Evolutionary conservation across 1,284 basidiomycete genomes (phyloP).

Genomic region (Kalmanozyma brasiliensis): DNA sequence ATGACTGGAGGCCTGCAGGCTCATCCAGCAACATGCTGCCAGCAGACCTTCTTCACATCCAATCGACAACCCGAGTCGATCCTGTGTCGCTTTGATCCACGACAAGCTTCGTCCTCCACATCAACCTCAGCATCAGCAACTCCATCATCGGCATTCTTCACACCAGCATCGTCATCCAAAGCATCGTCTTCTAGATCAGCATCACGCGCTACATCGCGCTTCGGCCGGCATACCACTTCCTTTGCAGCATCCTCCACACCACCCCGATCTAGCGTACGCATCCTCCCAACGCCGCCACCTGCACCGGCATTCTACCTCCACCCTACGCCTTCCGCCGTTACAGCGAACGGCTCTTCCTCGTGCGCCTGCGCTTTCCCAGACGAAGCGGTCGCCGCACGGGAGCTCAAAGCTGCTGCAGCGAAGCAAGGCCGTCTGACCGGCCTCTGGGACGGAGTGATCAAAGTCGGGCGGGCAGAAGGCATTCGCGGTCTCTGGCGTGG

Average conservation of each 20-base stretch:
- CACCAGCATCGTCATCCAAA: conserved; percentile 38
- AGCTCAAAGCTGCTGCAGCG: conserved; percentile 42
- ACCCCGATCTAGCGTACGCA: conserved; percentile 41
- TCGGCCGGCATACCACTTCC: conserved; percentile 31
- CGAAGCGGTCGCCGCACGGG: conserved; percentile 32
- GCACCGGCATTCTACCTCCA: conserved; percentile 39
- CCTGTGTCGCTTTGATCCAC: conserved; percentile 67
- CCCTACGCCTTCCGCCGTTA: conserved; percentile 27
- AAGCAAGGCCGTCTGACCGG: conserved; percentile 56
- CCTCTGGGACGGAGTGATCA: conserved; percentile 62
- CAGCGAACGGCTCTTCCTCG: conserved; percentile 45
- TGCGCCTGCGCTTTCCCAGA: conserved; percentile 52
- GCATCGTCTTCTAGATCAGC: conserved; percentile 49
- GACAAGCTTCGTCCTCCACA: conserved; percentile 33
- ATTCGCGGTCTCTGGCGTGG: conserved; percentile 65
- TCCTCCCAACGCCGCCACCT: conserved; percentile 43
- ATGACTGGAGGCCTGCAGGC: conserved; percentile 24
- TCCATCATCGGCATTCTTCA: conserved; percentile 56
- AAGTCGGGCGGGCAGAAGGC: conserved; percentile 60
- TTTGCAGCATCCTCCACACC: conserved; percentile 25
- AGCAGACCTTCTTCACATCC: conserved; percentile 66
- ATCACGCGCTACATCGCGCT: conserved; percentile 37
- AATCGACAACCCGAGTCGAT: conserved; percentile 54
- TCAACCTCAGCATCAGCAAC: conserved; percentile 17
- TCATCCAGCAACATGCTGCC: conserved; percentile 65